Evolutionary conservation across 1,284 basidiomycete species (phyloP).

Genomic region (Thecaphora frezii): DNA sequence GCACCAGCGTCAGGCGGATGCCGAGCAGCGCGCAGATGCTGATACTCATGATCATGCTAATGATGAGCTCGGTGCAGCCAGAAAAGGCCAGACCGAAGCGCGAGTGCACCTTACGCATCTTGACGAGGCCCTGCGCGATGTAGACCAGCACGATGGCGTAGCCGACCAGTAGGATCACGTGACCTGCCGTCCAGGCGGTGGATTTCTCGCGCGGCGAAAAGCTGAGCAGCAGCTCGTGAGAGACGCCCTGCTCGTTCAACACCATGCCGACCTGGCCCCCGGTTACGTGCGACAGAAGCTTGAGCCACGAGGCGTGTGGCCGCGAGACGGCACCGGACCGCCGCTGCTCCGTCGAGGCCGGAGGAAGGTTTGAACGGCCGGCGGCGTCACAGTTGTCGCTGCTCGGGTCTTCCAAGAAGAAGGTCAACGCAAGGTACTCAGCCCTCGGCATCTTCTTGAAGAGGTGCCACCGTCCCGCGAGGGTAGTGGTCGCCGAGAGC

Average conservation of each 20-base stretch:
- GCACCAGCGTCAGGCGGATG: constrained; percentile 81
- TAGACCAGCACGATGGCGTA: constrained; percentile 79
- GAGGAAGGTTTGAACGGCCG: not conserved
- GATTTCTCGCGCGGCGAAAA: constrained; percentile 36
- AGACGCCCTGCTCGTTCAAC: constrained; percentile 27
- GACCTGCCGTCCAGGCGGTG: constrained; percentile 2
- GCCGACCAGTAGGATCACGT: constrained; percentile 70
- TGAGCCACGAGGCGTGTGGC: constrained; percentile 27
- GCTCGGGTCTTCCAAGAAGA: constrained; percentile 35
- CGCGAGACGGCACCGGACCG: not conserved
- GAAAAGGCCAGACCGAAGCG: constrained; percentile 89
- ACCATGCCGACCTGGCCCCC: constrained; percentile 42
- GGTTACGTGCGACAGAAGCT: constrained; percentile 36
- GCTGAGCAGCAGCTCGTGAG: constrained; percentile 38
- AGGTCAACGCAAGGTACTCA: constrained; percentile 53
- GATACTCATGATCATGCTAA: constrained; percentile 88
- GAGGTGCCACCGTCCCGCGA: constrained; percentile 54
- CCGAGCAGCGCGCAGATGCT: constrained; percentile 84
- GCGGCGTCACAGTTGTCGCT: not conserved
- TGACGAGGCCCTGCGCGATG: constrained; percentile 72
- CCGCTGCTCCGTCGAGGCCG: too few relatives aligned
- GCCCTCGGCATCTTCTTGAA: constrained; percentile 51
- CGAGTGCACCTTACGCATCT: constrained; percentile 71
- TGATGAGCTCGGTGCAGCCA: constrained; percentile 83
- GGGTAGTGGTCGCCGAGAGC: constrained; percentile 46